These are phyloP conservation scores for Ceratocystis albifundus DNA, from an alignment of 2,329 filamentous ascomycete genomes.

Conservation along the genomic window DNA sequence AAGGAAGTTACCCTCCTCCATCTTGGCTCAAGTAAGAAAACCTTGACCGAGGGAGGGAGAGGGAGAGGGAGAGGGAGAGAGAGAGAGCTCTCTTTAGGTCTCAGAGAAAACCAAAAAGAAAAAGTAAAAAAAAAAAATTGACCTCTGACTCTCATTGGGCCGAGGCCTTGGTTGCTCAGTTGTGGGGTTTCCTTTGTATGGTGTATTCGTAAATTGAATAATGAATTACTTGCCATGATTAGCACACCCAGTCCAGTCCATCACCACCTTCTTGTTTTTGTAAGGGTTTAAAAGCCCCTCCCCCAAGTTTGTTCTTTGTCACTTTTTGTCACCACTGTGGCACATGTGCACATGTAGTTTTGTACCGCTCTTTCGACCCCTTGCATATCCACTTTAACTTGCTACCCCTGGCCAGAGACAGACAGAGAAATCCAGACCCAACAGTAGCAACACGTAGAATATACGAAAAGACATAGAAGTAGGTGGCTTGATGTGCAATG, in stretches of 20 bases:
- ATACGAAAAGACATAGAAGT: background rate
- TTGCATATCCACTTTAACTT: conserved; percentile 7
- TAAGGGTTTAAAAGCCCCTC: background rate
- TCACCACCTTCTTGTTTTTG: background rate
- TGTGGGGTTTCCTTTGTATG: too few species aligned
- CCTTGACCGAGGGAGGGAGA: too few species aligned
- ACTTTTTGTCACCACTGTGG: background rate
- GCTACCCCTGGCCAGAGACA: background rate
- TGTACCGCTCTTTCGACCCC: background rate
- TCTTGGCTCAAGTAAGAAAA: too few species aligned
- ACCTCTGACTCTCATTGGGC: too few species aligned
- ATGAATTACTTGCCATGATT: background rate
- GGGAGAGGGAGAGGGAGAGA: too few species aligned
- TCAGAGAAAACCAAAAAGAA: too few species aligned
- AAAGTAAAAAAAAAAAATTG: too few species aligned
- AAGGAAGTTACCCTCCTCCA: too few species aligned
- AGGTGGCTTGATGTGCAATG: background rate
- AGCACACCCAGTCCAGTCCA: background rate
- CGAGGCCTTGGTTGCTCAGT: too few species aligned
- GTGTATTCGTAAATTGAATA: too few species aligned
- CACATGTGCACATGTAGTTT: background rate
- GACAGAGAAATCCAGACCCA: background rate
- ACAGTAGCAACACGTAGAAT: background rate
- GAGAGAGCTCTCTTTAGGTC: too few species aligned
- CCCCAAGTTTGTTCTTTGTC: background rate